Evolutionary conservation across 768 basidiomycete genomes (phyloP), one percentile per base, ranked within the genome.

Genomic region (Auriscalpium orientale): DNA sequence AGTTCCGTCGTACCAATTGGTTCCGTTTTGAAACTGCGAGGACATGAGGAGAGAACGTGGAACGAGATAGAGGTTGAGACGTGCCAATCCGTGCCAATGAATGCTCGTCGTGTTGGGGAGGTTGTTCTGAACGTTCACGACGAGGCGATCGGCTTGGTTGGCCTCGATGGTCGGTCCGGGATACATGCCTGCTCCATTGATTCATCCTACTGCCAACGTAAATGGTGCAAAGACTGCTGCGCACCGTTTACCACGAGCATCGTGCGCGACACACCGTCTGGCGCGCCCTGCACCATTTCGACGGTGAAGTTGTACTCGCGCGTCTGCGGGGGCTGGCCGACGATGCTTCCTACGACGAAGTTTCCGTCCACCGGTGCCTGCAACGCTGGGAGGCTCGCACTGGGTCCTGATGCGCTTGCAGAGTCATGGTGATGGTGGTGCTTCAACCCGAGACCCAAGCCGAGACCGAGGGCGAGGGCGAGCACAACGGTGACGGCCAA

Each of bases 211-310:
- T 28, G 12, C 53, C 33, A 37, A 11, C 28, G n/a, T 7, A 2
- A 43, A 21, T n/a, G 28, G 13, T 28, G 22, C 34, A n/a, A 53
- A 33, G 21, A 44, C 4, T 43, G 38, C 38, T 40, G 13, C 64
- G 36, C 54, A 69, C 77, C 74, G 34, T 80, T 80, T 28, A 80
- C 77, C 48, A 78, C 77, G 4, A 78, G 65, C 75, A 79, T 76
- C 1, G 63, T 62, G 46, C 72, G 70, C 46, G 71, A 60, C 36
- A 72, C 66, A 44, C 74, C 78, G 57, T 78, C 75, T 1, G 74
- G 76, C 1, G 76, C 66, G 2, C 74, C 72, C 3, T 56, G 56
- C n/a, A 70, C 64, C 57, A 72, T 64, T 12, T 70, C 67, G 8
- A 79, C 63, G n/a, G 70, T 69, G 69, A 77, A 79, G 46, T 72